Conservation (phyloP, 345 rosid species). For the Euphorbia lathyris region DNA sequence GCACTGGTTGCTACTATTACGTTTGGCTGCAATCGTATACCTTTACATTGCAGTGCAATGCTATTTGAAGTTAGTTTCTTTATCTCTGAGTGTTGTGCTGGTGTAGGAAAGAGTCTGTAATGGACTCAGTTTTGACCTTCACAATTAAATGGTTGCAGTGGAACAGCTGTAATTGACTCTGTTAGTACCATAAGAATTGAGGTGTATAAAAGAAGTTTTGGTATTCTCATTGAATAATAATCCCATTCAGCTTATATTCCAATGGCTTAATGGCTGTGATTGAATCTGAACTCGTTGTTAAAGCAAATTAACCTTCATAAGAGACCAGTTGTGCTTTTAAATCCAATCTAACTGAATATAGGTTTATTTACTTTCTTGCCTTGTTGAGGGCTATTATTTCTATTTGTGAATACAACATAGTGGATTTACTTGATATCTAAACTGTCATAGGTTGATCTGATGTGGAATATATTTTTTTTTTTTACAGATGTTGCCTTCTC, state of each 20-base stretch:
- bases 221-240: background rate
- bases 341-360: background rate
- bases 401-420: background rate
- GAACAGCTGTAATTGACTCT: background rate
- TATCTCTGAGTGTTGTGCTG: background rate
- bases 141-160: background rate
- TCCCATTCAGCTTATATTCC: background rate
- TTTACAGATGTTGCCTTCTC: background rate
- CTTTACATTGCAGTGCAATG: background rate
- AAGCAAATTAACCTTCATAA: background rate
- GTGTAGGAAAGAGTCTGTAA: background rate
- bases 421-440: background rate
- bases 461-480: background rate
- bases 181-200: background rate
- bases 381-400: background rate
- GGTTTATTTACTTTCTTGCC: background rate
- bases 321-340: background rate
- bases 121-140: background rate
- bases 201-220: background rate
- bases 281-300: conserved; percentile 3
- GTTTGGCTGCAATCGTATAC: background rate
- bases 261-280: background rate
- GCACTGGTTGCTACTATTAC: background rate
- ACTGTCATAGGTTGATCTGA: background rate
- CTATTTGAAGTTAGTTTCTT: background rate